Conservation (phyloP, 2,329 filamentous ascomycete species). For the Zasmidium citrigriseum region DNA sequence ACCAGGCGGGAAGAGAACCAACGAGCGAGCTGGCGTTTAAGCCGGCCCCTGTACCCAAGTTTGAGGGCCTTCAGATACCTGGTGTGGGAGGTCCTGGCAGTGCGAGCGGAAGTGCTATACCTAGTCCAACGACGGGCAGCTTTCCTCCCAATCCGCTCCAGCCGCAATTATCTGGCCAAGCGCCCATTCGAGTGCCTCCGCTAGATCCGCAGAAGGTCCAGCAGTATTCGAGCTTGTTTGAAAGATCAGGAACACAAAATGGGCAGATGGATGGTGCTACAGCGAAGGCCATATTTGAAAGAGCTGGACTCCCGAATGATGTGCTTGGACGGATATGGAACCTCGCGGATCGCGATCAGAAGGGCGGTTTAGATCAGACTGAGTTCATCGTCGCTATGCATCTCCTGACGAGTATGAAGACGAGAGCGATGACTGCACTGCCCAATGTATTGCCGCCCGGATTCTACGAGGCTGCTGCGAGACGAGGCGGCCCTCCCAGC, state of each 20-base stretch:
- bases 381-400: constrained; percentile 99
- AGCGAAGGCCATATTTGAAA: constrained; percentile 93
- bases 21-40: constrained; percentile 79
- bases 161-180: constrained; percentile 41
- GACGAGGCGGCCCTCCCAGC: constrained; percentile 56
- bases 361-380: constrained; percentile 79
- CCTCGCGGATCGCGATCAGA: constrained; percentile 88
- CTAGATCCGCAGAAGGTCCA: constrained; percentile 84
- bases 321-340: constrained; percentile 94
- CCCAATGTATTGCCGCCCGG: constrained; percentile 80
- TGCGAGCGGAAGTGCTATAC: constrained; percentile 14
- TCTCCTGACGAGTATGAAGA: constrained; percentile 87
- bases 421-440: constrained; percentile 74
- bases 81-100: constrained; percentile 15
- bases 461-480: constrained; percentile 85
- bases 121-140: constrained; percentile 25
- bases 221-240: constrained; percentile 88
- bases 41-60: constrained; percentile 85
- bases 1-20: constrained; percentile 82
- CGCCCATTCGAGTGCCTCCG: constrained; percentile 82
- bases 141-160: constrained; percentile 31
- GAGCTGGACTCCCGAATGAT: constrained; percentile 85
- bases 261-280: constrained; percentile 70
- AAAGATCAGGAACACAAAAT: constrained; percentile 77
- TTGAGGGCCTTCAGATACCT: constrained; percentile 71